phyloP scores from a whole-genome alignment of 2,329 filamentous ascomycete genomes.

The Pyricularia grisea region DNA sequence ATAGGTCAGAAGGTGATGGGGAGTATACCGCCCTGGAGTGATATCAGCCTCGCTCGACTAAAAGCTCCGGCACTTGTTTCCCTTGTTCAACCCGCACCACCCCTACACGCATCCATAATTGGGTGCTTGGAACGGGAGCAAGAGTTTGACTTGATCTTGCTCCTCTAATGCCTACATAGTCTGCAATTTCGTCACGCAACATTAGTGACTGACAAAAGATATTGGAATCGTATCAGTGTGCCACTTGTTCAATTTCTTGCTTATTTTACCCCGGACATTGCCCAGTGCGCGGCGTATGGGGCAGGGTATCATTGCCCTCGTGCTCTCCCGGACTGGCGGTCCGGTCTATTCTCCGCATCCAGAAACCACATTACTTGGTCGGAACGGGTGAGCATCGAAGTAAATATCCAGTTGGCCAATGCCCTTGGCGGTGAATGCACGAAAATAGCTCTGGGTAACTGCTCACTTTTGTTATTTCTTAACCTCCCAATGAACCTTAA shows the following conservation, averaged over 20 bases:
- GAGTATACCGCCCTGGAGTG: not conserved
- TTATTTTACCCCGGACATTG: not conserved
- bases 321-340: constrained; percentile 6
- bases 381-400: not conserved
- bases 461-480: not conserved
- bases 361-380: not conserved
- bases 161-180: not conserved
- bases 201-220: not conserved
- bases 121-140: not conserved
- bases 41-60: not conserved
- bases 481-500: not conserved
- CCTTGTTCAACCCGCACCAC: not conserved
- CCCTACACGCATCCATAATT: not conserved
- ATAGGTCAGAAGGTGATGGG: not conserved
- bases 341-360: constrained; percentile 5
- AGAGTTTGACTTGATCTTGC: not conserved
- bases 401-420: not conserved
- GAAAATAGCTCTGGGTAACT: not conserved
- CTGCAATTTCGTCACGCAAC: not conserved
- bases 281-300: not conserved
- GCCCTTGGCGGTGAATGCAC: not conserved
- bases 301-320: constrained; percentile 2
- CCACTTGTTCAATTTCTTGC: not conserved
- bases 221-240: not conserved
- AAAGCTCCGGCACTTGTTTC: not conserved